Base-by-base conservation (phyloP, 2,329 filamentous ascomycete species). In the Fusarium sp. region DNA sequence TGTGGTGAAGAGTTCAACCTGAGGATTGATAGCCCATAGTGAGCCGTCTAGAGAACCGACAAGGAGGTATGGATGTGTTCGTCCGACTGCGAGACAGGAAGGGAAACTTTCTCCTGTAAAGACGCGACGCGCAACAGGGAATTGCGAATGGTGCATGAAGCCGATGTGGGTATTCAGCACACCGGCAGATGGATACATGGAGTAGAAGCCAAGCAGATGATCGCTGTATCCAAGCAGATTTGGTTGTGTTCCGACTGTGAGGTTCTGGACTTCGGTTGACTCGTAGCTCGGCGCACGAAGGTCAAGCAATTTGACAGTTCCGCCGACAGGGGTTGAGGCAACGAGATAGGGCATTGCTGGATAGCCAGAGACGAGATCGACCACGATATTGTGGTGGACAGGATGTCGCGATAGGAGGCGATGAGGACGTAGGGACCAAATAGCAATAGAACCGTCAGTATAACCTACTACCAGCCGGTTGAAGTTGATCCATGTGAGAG, bases 391-490 rank as follows among this genome's bases (percentile, higher is more conserved):
- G 65, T 85, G 84, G 73, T 90, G 88, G n/a, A 86, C 81, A 8
- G 85, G 82, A 53, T 87, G 84, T 5, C 88, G 84, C 45, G 85
- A 84, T 33, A 90, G 80, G 55, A 89, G 79, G 31, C 81, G 79
- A 47, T 77, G 79, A 2, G 88, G 88, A 42, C 82, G 81, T 45
- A 90, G 74, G 15, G 88, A 90, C 88, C 88, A 90, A 15, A 90
- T 80, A 25, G 83, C 83, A 39, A 90, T 80, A 25, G 86, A 87
- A 36, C 88, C 88, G 66, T 90, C 88, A 1, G 83, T 84, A 75
- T 89, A 87, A 53, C 87, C 88, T 35, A 88, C 80, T 1, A 83
- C 86, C 42, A 90, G 79, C 27, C 87, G 85, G 74, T 90, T 90
- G 70, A 84, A 83, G 65, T 84, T 86, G 38, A 85, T 79, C 88